Evolutionary conservation across 2,329 filamentous ascomycete species (phyloP).

Genomic region (Lasiodiplodia sp.): DNA sequence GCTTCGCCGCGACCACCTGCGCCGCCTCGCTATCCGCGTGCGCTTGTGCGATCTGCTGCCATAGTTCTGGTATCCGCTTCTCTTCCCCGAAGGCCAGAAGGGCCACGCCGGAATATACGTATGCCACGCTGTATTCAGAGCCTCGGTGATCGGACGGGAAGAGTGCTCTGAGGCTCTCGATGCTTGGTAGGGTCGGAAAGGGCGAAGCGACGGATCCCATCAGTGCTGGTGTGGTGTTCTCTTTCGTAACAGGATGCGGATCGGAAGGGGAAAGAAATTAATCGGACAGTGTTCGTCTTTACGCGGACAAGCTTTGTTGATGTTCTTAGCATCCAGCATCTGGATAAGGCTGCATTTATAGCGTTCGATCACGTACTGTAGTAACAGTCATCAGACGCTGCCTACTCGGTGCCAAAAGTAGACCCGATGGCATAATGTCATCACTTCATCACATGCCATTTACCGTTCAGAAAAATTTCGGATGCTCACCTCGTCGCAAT

Average conservation of each 20-base stretch:
- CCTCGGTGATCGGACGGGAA: not conserved
- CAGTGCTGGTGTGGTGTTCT: not conserved
- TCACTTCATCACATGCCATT: conserved; percentile 10
- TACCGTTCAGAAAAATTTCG: not conserved
- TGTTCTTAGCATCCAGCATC: not conserved
- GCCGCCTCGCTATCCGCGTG: not conserved
- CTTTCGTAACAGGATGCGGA: not conserved
- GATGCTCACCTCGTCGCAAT: not conserved
- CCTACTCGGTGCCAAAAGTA: conserved; percentile 16
- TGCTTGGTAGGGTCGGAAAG: not conserved
- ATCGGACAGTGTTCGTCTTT: not conserved
- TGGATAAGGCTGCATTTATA: not conserved
- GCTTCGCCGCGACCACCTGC: conserved; percentile 9
- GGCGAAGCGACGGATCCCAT: not conserved
- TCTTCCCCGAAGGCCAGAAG: conserved; percentile 23
- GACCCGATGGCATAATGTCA: conserved; percentile 2
- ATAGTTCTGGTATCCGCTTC: conserved; percentile 20
- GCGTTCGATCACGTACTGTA: not conserved
- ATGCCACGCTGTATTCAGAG: conserved; percentile 18
- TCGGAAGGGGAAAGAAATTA: not conserved
- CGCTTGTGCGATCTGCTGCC: conserved; percentile 5
- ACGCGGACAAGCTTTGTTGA: not conserved
- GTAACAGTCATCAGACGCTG: not conserved
- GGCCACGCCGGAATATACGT: conserved; percentile 14
- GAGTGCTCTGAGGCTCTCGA: not conserved